Conservation (phyloP, 805 yeast genomes). For the Yamadazyma philogaea region DNA sequence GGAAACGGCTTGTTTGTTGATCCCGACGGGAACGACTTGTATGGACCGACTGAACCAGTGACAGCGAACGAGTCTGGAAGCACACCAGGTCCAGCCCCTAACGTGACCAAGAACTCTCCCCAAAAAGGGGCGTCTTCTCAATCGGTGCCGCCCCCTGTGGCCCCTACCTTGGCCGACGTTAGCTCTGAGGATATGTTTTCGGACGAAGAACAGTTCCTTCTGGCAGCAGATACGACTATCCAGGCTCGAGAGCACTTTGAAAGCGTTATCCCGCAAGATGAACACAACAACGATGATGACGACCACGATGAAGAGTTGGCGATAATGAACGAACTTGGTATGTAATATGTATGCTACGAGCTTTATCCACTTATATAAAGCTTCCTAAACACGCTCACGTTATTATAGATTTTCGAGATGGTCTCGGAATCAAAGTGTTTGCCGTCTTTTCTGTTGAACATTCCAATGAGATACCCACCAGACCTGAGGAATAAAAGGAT, state of each 20-base stretch:
- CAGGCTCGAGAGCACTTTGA: neutral
- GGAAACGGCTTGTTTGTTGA: slow-evolving; percentile 28
- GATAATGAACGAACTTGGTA: slow-evolving; percentile 38
- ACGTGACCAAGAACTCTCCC: neutral
- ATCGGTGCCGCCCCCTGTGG: neutral
- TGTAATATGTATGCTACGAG: slow-evolving; percentile 16
- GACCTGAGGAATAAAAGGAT: slow-evolving; percentile 39
- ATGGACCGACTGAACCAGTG: slow-evolving; percentile 1
- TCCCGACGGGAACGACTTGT: slow-evolving; percentile 22
- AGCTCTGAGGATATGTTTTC: slow-evolving; percentile 5
- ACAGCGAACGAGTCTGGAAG: neutral
- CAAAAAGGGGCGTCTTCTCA: neutral
- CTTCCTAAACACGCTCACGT: slow-evolving; percentile 47
- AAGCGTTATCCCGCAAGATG: neutral
- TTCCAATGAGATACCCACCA: slow-evolving; percentile 52
- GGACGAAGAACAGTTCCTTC: slow-evolving; percentile 9
- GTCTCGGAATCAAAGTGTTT: slow-evolving; percentile 29
- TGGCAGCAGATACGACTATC: slow-evolving; percentile 6
- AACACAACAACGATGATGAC: slow-evolving; percentile 1
- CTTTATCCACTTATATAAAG: slow-evolving; percentile 30
- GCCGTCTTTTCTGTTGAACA: slow-evolving; percentile 33
- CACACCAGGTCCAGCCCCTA: neutral
- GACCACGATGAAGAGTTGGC: slow-evolving; percentile 30
- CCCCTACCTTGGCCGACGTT: neutral
- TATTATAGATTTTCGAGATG: slow-evolving; percentile 45